These are phyloP conservation scores for Ascobolus immersus DNA, from an alignment of 495 filamentous ascomycete species.

Conservation along the genomic window DNA sequence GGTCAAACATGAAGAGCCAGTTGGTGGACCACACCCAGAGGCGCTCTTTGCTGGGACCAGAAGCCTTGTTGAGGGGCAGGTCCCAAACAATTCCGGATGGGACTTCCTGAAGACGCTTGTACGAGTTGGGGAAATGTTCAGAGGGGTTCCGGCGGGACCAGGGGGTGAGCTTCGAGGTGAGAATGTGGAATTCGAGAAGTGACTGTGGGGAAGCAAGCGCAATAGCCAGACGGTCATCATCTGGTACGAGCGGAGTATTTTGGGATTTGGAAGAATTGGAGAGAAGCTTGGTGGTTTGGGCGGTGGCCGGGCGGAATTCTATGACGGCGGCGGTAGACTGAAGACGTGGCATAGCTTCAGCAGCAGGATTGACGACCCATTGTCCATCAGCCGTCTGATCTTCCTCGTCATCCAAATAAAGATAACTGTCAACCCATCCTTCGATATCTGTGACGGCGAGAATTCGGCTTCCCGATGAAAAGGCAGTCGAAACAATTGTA, in stretches of 20 bases:
- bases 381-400: constrained; percentile 3
- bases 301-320: constrained; percentile 42
- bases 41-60: constrained; percentile 24
- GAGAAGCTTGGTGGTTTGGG: constrained; percentile 12
- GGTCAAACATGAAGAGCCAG: constrained; percentile 85
- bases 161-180: constrained; percentile 43
- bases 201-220: constrained; percentile 46
- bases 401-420: constrained; percentile 20
- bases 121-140: constrained; percentile 42
- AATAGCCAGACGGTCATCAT: constrained; percentile 40
- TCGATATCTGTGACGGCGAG: constrained; percentile 55
- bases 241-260: constrained; percentile 18
- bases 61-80: neutral
- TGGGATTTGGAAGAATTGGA: constrained; percentile 13
- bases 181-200: constrained; percentile 49
- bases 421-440: constrained; percentile 70
- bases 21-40: constrained; percentile 66
- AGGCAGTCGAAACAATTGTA: constrained; percentile 45
- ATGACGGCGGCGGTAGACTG: constrained; percentile 40
- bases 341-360: constrained; percentile 38
- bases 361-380: constrained; percentile 6
- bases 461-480: constrained; percentile 58
- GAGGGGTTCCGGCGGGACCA: constrained; percentile 74
- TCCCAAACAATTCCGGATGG: constrained; percentile 77
- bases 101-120: constrained; percentile 42